Evolutionary conservation across 2,329 filamentous ascomycete genomes (phyloP).

Genomic region (Cryphonectria radicalis): DNA sequence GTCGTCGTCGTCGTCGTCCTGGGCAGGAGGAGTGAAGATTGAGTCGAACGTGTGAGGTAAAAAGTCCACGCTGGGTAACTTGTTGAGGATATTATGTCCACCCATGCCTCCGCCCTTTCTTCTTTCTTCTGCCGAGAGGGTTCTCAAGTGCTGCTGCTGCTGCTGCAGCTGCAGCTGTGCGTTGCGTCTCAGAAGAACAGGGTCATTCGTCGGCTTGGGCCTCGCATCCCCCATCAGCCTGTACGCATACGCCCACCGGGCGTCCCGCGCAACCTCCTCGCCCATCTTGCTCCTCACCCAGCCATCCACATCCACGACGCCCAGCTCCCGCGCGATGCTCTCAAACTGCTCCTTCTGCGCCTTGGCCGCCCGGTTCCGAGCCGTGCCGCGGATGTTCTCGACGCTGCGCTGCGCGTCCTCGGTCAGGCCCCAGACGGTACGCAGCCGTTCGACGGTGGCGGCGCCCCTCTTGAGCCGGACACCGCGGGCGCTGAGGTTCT

Average conservation of each 20-base stretch:
- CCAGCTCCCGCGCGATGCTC: conserved; percentile 24
- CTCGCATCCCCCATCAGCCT: conserved; percentile 23
- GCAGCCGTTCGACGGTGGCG: conserved; percentile 22
- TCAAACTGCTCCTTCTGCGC: conserved; percentile 22
- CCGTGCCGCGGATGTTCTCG: conserved; percentile 11
- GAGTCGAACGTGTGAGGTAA: not conserved
- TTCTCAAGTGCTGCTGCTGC: not conserved
- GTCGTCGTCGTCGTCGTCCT: not conserved
- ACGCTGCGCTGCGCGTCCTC: conserved; percentile 15
- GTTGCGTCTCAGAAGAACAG: not conserved
- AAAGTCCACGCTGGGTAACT: conserved; percentile 10
- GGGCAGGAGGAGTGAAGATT: not conserved
- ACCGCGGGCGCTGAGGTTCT: conserved; percentile 23
- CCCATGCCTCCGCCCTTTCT: not conserved
- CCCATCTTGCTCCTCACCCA: conserved; percentile 26
- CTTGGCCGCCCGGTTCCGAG: conserved; percentile 9
- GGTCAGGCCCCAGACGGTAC: conserved; percentile 19
- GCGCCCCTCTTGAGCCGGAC: conserved; percentile 15
- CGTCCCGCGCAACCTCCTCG: conserved; percentile 17
- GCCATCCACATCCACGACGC: conserved; percentile 11
- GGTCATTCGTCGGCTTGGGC: conserved; percentile 4
- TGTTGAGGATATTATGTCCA: not conserved
- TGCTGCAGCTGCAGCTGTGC: not conserved
- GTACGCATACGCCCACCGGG: conserved; percentile 16
- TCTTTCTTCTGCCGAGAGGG: not conserved